Evolutionary conservation across 192 early-diverging fungal species (phyloP).

Genomic region (Coemansia sp.): DNA sequence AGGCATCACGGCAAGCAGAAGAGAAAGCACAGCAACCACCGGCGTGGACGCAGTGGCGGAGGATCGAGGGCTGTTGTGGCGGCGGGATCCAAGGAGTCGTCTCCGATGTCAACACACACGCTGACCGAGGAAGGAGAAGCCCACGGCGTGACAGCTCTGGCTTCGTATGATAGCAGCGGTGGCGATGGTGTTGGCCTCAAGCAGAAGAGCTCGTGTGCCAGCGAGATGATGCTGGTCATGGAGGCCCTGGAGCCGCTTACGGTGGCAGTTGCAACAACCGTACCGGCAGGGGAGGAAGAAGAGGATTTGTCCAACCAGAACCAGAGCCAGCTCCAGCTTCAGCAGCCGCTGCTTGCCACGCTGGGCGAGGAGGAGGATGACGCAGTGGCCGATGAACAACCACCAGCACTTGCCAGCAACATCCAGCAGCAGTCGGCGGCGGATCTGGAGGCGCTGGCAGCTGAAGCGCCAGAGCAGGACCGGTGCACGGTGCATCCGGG

Average conservation of each 20-base stretch:
- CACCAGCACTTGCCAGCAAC: background rate
- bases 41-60: background rate
- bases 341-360: background rate
- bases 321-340: background rate
- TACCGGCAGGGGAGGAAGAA: background rate
- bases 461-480: slow-evolving; percentile 5
- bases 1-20: slow-evolving; percentile 8
- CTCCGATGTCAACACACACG: slow-evolving; percentile 15
- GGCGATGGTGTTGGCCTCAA: too few species aligned
- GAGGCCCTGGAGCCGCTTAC: background rate
- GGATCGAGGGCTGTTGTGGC: background rate
- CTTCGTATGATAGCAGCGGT: too few species aligned
- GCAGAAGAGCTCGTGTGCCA: background rate
- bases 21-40: background rate
- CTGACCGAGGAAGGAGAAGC: slow-evolving; percentile 4
- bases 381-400: background rate
- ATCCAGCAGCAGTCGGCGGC: background rate
- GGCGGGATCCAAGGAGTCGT: slow-evolving; percentile 3
- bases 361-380: slow-evolving; percentile 1
- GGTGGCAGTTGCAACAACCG: background rate
- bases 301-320: background rate
- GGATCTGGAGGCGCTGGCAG: background rate
- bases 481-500: slow-evolving; percentile 50
- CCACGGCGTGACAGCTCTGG: background rate
- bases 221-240: background rate